Evolutionary conservation across 2,329 filamentous ascomycete species (phyloP).

Genomic region (Hypoxylon sp.): DNA sequence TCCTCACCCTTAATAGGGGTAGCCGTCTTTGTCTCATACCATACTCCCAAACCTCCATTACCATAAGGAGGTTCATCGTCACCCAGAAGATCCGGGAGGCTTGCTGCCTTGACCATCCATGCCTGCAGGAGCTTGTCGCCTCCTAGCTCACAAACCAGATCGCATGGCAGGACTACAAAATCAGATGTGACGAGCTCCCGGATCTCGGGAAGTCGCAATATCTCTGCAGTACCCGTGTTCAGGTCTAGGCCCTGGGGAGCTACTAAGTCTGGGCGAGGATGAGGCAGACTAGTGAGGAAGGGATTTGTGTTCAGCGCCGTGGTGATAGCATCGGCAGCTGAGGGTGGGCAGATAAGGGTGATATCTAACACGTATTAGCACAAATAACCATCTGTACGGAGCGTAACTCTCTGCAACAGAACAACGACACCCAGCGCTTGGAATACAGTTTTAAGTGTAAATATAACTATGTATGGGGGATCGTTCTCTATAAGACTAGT

Average conservation of each 20-base stretch:
- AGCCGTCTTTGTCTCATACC: conserved; percentile 87
- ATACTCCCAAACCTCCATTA: conserved; percentile 88
- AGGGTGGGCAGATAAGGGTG: conserved; percentile 74
- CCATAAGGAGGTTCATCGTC: conserved; percentile 60
- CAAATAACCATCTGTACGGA: not conserved
- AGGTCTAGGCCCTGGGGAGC: conserved; percentile 82
- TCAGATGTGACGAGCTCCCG: conserved; percentile 83
- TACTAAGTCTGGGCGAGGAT: conserved; percentile 81
- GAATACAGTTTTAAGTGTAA: not conserved
- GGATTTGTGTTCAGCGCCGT: conserved; percentile 82
- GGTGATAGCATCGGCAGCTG: conserved; percentile 75
- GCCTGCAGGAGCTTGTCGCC: conserved; percentile 87
- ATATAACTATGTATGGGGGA: not conserved
- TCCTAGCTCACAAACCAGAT: conserved; percentile 90
- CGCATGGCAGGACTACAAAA: conserved; percentile 92
- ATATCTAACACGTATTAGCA: conserved; percentile 63
- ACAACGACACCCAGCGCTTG: not conserved
- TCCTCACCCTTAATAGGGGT: conserved; percentile 89
- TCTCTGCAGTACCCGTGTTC: conserved; percentile 90
- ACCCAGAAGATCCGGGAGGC: conserved; percentile 73
- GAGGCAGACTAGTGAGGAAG: conserved; percentile 79
- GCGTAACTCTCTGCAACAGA: not conserved
- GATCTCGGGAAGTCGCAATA: conserved; percentile 87
- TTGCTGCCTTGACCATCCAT: conserved; percentile 89
- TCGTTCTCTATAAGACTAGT: not conserved